Evolutionary conservation across 106 monocot genomes (phyloP), one percentile per base, ranked within the genome.

Genomic region (Narthecium ossifragum): DNA sequence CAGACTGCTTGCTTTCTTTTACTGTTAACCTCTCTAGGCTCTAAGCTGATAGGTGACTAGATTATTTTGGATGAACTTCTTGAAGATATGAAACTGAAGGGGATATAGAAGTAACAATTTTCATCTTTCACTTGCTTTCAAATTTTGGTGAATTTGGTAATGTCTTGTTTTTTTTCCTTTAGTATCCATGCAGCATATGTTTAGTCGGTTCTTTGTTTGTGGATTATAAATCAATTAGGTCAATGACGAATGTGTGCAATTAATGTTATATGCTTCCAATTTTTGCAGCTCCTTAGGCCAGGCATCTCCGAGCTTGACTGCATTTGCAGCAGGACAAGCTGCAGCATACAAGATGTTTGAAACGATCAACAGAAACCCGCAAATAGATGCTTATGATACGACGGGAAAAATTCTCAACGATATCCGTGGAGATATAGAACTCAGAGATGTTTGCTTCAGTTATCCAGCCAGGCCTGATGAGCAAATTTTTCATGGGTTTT

Each of bases 271-370:
- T 56, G 0, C 22, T 63, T 17, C 54, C 21, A 57, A 57, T 36
- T 53, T 64, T 26, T 71, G 31, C 57, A 84, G 84, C 27, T 64
- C 79, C 34, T 50, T 84, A 43, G 72, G 72, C 12, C 72, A 79
- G 68, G 51, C 67, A 49, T 71, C 75, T 8, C 79, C 84, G 57
- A 65, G 79, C 72, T 24, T 75, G 57, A 56, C 58, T n/a, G 75
- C 79, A 60, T 79, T 84, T 79, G 79, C 69, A 36, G 64, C 67
- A 25, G 84, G 79, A 46, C 71, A 75, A 61, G 72, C 79, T 59
- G 79, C 84, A 39, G 84, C 84, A 26, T 84, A 68, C 60, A 84
- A 79, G 31, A 84, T 84, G 79, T 79, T 84, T 40, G 68, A 84
- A 60, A 79, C 79, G 22, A 84, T 84, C 47, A 84, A 72, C n/a